phyloP scores from a whole-genome alignment of 208 protist species.

The Acanthamoeba royreba region DNA sequence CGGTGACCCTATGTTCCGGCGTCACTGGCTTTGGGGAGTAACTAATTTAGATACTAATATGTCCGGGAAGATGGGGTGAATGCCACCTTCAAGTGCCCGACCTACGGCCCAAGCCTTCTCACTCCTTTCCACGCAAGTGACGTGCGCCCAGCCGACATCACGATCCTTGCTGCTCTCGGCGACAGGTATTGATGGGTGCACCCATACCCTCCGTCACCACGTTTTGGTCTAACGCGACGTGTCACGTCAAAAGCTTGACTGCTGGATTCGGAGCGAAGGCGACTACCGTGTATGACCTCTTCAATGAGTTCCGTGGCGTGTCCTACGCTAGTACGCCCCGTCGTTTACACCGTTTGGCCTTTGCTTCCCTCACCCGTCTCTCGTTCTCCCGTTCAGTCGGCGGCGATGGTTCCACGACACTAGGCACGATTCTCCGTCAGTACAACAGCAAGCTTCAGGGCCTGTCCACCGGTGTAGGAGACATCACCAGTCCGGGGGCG shows the following conservation, averaged over 20 bases:
- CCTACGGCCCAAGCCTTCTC: background rate
- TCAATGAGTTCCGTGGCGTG: constrained; percentile 30
- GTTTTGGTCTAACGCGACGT: background rate
- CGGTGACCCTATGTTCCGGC: no score
- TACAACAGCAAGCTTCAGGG: background rate
- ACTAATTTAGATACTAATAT: no score
- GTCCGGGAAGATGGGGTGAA: no score
- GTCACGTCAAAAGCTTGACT: background rate
- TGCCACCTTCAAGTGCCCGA: no score
- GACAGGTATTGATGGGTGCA: background rate
- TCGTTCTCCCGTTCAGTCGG: background rate
- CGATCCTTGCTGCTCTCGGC: background rate
- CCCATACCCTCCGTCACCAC: background rate
- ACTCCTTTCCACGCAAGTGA: background rate
- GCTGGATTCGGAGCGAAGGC: background rate
- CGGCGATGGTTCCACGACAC: background rate
- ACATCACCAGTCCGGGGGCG: background rate
- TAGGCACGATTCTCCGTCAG: background rate
- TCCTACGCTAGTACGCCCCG: background rate
- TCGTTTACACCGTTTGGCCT: background rate
- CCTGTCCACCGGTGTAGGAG: background rate
- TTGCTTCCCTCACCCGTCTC: background rate
- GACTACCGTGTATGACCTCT: background rate
- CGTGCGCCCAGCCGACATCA: background rate
- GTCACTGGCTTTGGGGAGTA: no score